Evolutionary conservation across 495 filamentous ascomycete species (phyloP).

Genomic region (Hypomontagnella monticulosa): DNA sequence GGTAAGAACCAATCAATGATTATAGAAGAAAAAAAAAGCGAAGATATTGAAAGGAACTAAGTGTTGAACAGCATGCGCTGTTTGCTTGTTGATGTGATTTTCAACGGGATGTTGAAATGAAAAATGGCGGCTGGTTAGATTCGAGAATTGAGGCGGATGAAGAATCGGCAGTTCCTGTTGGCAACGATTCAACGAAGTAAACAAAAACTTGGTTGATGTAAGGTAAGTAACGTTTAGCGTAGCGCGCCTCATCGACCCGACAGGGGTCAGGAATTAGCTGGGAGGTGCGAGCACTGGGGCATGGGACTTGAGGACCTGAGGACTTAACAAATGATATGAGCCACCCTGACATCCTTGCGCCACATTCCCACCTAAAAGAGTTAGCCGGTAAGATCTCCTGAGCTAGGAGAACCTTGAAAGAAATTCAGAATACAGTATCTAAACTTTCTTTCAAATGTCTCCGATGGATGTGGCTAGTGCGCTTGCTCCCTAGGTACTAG

Average conservation of each 20-base stretch:
- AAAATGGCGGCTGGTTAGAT: neutral
- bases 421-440: too few relatives aligned
- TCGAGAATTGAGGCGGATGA: conserved; percentile 1
- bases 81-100: conserved; percentile 1
- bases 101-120: neutral
- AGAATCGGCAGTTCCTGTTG: conserved; percentile 31
- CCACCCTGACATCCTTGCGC: too few relatives aligned
- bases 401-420: too few relatives aligned
- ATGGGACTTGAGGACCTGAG: too few relatives aligned
- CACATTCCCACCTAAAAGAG: too few relatives aligned
- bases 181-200: conserved; percentile 40
- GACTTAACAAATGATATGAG: too few relatives aligned
- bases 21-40: neutral
- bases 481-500: too few relatives aligned
- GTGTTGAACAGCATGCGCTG: neutral
- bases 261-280: too few relatives aligned
- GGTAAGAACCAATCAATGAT: conserved; percentile 1
- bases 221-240: neutral
- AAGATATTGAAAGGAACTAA: neutral
- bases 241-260: neutral
- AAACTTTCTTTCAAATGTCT: too few relatives aligned
- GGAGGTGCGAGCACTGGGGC: too few relatives aligned
- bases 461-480: too few relatives aligned
- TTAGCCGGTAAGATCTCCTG: too few relatives aligned
- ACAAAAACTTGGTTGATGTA: conserved; percentile 27